Evolutionary conservation across 306 rosid genomes (phyloP).

Genomic region (Rosa persica): DNA sequence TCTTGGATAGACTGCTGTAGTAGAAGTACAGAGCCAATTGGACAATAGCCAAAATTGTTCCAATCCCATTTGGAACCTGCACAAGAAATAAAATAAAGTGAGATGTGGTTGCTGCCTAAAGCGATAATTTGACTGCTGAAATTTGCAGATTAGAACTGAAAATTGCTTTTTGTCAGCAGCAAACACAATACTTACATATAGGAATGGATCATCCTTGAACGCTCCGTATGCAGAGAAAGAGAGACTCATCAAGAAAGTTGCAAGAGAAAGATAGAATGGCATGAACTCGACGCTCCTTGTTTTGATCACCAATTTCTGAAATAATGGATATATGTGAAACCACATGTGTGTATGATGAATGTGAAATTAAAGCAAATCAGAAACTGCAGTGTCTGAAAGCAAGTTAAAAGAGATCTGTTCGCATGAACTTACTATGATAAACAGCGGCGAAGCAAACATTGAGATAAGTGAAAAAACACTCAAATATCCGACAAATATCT

Average conservation of each 20-base stretch:
- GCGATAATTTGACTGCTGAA: background rate
- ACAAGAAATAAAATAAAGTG: background rate
- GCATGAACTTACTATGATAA: conserved; percentile 35
- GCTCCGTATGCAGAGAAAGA: conserved; percentile 40
- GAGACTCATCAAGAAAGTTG: conserved; percentile 49
- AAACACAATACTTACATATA: conserved; percentile 35
- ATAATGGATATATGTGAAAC: background rate
- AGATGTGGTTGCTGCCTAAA: background rate
- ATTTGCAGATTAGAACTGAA: background rate
- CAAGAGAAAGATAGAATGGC: conserved; percentile 44
- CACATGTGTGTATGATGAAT: background rate
- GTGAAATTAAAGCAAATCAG: background rate
- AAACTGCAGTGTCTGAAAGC: background rate
- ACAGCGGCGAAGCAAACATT: conserved; percentile 48
- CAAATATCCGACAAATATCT: conserved; percentile 31
- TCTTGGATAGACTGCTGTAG: background rate
- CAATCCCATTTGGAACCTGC: conserved; percentile 41
- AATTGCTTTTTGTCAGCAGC: background rate
- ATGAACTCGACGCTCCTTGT: conserved; percentile 42
- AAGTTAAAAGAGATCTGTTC: background rate
- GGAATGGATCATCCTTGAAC: conserved; percentile 36
- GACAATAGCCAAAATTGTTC: conserved; percentile 35
- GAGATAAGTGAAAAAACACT: conserved; percentile 40
- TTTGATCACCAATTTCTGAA: conserved; percentile 43
- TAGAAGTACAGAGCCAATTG: conserved; percentile 35